Evolutionary conservation across 2,329 filamentous ascomycete genomes (phyloP).

Genomic region (Penicillium hesseltinei): DNA sequence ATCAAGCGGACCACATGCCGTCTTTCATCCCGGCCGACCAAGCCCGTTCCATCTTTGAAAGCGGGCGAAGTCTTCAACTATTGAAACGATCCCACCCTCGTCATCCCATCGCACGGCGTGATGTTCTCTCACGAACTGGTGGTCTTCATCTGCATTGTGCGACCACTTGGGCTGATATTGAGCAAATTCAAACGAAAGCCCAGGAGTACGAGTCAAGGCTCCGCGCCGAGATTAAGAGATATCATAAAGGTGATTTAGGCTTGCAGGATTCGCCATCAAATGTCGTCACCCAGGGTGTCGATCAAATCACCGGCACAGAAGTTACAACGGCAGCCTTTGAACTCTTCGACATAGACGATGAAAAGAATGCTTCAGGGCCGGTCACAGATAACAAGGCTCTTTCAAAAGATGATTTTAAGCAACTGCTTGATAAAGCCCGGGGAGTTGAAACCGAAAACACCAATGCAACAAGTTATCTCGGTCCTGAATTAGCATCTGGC

Average conservation of each 20-base stretch:
- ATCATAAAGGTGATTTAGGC: slow-evolving; percentile 35
- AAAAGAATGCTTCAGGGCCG: slow-evolving; percentile 24
- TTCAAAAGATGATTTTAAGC: slow-evolving; percentile 30
- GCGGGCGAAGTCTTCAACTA: slow-evolving; percentile 71
- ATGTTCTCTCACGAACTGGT: slow-evolving; percentile 46
- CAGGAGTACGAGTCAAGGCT: slow-evolving; percentile 39
- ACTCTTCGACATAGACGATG: slow-evolving; percentile 37
- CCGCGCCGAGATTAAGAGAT: slow-evolving; percentile 40
- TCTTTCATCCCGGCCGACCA: slow-evolving; percentile 70
- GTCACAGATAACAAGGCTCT: slow-evolving; percentile 25
- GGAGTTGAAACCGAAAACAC: slow-evolving; percentile 16
- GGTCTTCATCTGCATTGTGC: slow-evolving; percentile 65
- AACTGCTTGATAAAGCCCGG: slow-evolving; percentile 28
- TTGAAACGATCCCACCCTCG: slow-evolving; percentile 67
- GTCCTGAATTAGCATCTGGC: slow-evolving; percentile 51
- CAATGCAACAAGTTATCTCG: slow-evolving; percentile 26
- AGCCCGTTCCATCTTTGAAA: slow-evolving; percentile 71
- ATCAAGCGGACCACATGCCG: slow-evolving; percentile 58
- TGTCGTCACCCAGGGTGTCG: neutral
- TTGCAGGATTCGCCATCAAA: neutral
- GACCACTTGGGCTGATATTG: slow-evolving; percentile 69
- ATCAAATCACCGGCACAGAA: neutral
- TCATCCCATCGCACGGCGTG: slow-evolving; percentile 63
- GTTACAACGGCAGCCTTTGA: slow-evolving; percentile 29
- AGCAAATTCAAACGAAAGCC: slow-evolving; percentile 61